These are phyloP conservation scores for Gorgonomyces haynaldii DNA, from an alignment of 192 early-diverging fungal genomes.

Conservation along the genomic window DNA sequence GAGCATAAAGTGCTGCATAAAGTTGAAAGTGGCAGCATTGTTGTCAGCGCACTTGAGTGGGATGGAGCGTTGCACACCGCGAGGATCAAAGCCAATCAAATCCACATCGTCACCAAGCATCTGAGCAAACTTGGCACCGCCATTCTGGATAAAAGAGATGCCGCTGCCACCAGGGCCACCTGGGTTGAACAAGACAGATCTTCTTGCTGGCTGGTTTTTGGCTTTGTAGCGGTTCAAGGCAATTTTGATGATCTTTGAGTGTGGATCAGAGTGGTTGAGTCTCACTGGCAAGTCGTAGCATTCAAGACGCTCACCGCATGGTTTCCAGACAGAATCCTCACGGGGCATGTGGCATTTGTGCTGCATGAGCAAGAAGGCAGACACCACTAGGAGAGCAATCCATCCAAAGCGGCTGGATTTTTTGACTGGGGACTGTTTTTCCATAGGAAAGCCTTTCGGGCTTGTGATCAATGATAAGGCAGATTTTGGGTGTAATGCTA, in stretches of 20 bases:
- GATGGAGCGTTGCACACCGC: slow-evolving; percentile 20
- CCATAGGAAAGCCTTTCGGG: too few relatives aligned
- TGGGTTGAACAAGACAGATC: slow-evolving; percentile 17
- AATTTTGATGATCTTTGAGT: slow-evolving; percentile 5
- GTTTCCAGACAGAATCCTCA: too few relatives aligned
- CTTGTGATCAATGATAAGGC: too few relatives aligned
- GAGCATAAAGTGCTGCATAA: background rate
- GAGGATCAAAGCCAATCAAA: slow-evolving; percentile 28
- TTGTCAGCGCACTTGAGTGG: slow-evolving; percentile 10
- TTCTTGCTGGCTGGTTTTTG: background rate
- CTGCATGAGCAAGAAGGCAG: too few relatives aligned
- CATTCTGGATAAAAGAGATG: slow-evolving; percentile 6
- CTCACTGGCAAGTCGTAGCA: slow-evolving; percentile 11
- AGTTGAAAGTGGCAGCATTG: background rate
- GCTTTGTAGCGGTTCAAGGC: slow-evolving; percentile 12
- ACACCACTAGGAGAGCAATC: too few relatives aligned
- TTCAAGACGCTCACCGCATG: background rate
- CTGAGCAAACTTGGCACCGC: slow-evolving; percentile 6
- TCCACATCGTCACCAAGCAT: slow-evolving; percentile 18
- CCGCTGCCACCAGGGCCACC: slow-evolving; percentile 33
- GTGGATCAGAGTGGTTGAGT: slow-evolving; percentile 15
- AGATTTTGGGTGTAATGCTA: too few relatives aligned
- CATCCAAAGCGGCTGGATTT: too few relatives aligned
- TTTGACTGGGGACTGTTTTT: too few relatives aligned
- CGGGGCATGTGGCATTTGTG: too few relatives aligned